These are phyloP conservation scores for Protea cynaroides DNA, from an alignment of 164 flowering plant species.

Conservation along the genomic window DNA sequence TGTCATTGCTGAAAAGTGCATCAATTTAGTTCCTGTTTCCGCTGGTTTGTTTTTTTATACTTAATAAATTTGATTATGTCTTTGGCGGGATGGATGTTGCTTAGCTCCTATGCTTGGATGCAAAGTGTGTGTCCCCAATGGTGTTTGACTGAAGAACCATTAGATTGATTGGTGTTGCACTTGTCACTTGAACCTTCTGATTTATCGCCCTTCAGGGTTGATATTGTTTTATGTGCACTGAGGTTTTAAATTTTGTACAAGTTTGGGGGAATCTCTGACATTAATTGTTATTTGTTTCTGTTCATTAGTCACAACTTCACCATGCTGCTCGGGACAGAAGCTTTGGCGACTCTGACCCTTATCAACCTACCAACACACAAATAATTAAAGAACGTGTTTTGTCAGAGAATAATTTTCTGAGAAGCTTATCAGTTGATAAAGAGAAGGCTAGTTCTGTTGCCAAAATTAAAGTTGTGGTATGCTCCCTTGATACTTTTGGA, in stretches of 20 bases:
- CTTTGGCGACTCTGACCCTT: slow-evolving; percentile 76
- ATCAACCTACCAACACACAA: slow-evolving; percentile 34
- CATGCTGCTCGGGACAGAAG: slow-evolving; percentile 56
- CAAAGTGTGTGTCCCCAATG: background rate
- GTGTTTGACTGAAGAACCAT: background rate
- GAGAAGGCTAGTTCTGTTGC: slow-evolving; percentile 69
- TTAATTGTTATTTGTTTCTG: too few relatives aligned
- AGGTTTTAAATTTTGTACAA: background rate
- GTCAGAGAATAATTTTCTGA: slow-evolving; percentile 49
- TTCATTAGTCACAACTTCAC: too few relatives aligned
- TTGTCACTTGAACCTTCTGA: background rate
- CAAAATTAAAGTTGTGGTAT: slow-evolving; percentile 88
- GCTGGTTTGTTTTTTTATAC: too few relatives aligned
- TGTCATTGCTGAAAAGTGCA: too few relatives aligned
- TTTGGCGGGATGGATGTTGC: background rate
- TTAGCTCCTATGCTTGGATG: background rate
- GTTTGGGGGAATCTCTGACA: background rate
- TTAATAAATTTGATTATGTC: background rate
- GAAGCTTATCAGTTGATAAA: slow-evolving; percentile 50
- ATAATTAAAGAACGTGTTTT: slow-evolving; percentile 36
- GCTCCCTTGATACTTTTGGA: slow-evolving; percentile 12
- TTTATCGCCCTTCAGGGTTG: background rate
- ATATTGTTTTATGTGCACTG: background rate
- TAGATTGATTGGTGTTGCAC: background rate
- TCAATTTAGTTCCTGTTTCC: too few relatives aligned